Evolutionary conservation across 2,329 filamentous ascomycete genomes (phyloP).

Genomic region (Cercospora sp.): DNA sequence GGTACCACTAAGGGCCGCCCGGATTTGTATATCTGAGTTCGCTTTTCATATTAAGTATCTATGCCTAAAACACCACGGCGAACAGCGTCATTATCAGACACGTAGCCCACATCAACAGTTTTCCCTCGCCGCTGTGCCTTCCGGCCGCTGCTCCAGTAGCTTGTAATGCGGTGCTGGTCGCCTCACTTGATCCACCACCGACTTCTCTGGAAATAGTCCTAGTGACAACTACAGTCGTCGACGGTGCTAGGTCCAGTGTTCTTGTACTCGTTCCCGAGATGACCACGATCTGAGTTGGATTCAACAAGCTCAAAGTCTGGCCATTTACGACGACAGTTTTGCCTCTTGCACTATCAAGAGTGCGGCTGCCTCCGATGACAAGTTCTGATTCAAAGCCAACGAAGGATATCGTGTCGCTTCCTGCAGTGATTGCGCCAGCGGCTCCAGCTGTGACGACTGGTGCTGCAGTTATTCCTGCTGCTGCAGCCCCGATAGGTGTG

Average conservation of each 20-base stretch:
- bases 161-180: background rate
- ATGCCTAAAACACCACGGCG: background rate
- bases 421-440: conserved; percentile 1
- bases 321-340: conserved; percentile 1
- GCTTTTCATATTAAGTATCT: background rate
- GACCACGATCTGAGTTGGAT: conserved; percentile 6
- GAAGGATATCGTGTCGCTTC: conserved; percentile 1
- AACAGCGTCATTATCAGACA: background rate
- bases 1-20: background rate
- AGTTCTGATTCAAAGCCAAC: background rate
- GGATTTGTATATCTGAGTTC: background rate
- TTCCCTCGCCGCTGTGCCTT: background rate
- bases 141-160: background rate
- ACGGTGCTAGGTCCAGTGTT: background rate
- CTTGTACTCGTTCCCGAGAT: conserved; percentile 1
- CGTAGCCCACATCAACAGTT: background rate
- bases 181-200: background rate
- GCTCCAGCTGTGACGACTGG: background rate
- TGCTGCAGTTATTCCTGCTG: background rate
- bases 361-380: background rate
- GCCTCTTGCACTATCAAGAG: background rate
- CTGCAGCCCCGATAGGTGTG: background rate
- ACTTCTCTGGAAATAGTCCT: background rate
- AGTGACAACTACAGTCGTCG: conserved; percentile 1
- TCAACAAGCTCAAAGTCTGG: conserved; percentile 7